Percentiles rank a stretch among this genome's conserved stretches.
Conservation (phyloP, 2,329 filamentous ascomycete species). For the Cytospora piceae region DNA sequence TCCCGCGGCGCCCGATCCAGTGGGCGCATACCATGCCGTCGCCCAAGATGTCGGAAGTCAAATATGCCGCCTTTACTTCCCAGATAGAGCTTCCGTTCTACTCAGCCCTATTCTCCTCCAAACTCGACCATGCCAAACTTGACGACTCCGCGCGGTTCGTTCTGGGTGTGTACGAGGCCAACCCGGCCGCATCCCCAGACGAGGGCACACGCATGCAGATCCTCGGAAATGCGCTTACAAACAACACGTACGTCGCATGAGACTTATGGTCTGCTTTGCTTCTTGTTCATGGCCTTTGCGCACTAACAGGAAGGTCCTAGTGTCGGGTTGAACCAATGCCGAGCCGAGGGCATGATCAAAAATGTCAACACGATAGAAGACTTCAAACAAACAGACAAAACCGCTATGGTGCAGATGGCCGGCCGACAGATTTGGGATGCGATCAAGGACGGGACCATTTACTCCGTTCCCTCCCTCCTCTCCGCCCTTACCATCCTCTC, state of each 20-base stretch:
- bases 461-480: conserved; percentile 88
- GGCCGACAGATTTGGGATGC: conserved; percentile 94
- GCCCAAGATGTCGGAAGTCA: conserved; percentile 55
- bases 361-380: conserved; percentile 97
- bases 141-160: conserved; percentile 89
- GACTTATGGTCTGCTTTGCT: not conserved
- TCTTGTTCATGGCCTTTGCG: not conserved
- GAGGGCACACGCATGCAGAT: conserved; percentile 89
- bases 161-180: conserved; percentile 87
- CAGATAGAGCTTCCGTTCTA: conserved; percentile 97
- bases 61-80: conserved; percentile 88
- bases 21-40: conserved; percentile 8
- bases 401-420: conserved; percentile 74
- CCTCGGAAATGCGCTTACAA: conserved; percentile 82
- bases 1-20: not conserved
- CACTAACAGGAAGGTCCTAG: conserved; percentile 46
- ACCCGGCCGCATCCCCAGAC: conserved; percentile 69
- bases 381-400: conserved; percentile 83
- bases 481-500: conserved; percentile 88
- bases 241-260: conserved; percentile 68
- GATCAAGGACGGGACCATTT: conserved; percentile 94
- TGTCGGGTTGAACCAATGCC: conserved; percentile 70
- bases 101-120: conserved; percentile 84
- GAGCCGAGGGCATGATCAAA: conserved; percentile 90
- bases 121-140: conserved; percentile 96